phyloP scores from a whole-genome alignment of 495 filamentous ascomycete genomes.

The Podospora pseudocomata region DNA sequence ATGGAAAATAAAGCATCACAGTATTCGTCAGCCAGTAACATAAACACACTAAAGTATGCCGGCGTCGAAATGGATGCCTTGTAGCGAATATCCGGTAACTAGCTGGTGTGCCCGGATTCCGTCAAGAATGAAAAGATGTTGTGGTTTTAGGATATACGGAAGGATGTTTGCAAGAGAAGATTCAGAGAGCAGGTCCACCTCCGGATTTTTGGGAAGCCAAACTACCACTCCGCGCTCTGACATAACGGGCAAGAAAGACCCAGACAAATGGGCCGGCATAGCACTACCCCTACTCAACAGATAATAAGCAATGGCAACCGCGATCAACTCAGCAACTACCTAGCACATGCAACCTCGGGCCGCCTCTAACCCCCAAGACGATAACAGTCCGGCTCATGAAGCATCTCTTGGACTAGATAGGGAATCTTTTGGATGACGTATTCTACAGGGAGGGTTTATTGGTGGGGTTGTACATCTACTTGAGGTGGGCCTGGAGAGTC shows the following conservation, averaged over 20 bases:
- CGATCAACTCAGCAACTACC: conserved; percentile 6
- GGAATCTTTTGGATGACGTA: conserved; percentile 31
- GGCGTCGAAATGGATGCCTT: background rate
- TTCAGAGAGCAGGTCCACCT: background rate
- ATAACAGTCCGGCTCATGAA: background rate
- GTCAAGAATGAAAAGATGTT: background rate
- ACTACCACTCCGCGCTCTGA: background rate
- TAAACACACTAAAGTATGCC: background rate
- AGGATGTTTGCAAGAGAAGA: background rate
- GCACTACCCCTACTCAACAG: background rate
- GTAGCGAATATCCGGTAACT: background rate
- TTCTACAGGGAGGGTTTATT: conserved; percentile 29
- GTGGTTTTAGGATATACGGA: background rate
- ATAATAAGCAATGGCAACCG: background rate
- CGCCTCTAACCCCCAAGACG: conserved; percentile 14
- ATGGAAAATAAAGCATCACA: background rate
- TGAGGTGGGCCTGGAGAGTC: conserved; percentile 70
- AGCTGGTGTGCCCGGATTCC: background rate
- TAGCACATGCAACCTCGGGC: conserved; percentile 17
- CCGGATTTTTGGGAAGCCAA: background rate
- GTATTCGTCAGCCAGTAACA: background rate
- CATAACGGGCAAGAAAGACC: background rate
- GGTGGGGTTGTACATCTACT: conserved; percentile 49
- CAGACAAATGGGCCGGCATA: background rate
- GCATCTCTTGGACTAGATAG: conserved; percentile 30